phyloP scores from a whole-genome alignment of 2,329 filamentous ascomycete genomes.

The Saccharata proteae region DNA sequence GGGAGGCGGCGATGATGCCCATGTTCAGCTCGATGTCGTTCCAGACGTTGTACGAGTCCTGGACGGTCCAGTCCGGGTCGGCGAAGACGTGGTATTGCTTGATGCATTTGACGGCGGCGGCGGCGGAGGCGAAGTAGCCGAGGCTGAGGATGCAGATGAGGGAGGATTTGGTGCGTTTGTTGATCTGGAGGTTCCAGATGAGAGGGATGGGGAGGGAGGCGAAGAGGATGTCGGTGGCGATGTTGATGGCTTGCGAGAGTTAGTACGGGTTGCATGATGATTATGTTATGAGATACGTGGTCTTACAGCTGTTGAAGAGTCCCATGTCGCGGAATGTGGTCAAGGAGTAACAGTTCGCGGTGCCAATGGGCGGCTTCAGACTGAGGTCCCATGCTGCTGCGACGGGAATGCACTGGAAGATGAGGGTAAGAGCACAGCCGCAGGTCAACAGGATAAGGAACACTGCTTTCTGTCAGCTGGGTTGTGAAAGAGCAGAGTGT shows the following conservation, averaged over 20 bases:
- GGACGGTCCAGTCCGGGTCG: conserved; percentile 24
- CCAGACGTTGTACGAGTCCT: conserved; percentile 32
- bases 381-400: conserved; percentile 32
- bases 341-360: conserved; percentile 32
- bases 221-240: conserved; percentile 36
- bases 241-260: conserved; percentile 30
- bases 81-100: conserved; percentile 25
- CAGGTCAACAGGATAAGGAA: conserved; percentile 33
- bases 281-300: neutral
- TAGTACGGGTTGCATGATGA: neutral
- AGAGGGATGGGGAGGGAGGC: conserved; percentile 34
- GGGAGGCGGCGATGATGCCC: conserved; percentile 31
- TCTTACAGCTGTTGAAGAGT: conserved; percentile 34
- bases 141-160: conserved; percentile 30
- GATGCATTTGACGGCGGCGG: conserved; percentile 31
- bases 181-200: conserved; percentile 31
- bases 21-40: conserved; percentile 33
- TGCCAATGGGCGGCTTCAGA: conserved; percentile 19
- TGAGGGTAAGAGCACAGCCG: conserved; percentile 32
- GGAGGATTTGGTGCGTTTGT: conserved; percentile 33
- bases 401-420: conserved; percentile 37
- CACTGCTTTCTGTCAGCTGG: conserved; percentile 12
- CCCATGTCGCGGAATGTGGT: conserved; percentile 31
- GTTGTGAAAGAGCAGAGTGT: neutral
- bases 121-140: conserved; percentile 28